phyloP scores from a whole-genome alignment of 164 flowering plant genomes.

The Aristolochia fimbriata region DNA sequence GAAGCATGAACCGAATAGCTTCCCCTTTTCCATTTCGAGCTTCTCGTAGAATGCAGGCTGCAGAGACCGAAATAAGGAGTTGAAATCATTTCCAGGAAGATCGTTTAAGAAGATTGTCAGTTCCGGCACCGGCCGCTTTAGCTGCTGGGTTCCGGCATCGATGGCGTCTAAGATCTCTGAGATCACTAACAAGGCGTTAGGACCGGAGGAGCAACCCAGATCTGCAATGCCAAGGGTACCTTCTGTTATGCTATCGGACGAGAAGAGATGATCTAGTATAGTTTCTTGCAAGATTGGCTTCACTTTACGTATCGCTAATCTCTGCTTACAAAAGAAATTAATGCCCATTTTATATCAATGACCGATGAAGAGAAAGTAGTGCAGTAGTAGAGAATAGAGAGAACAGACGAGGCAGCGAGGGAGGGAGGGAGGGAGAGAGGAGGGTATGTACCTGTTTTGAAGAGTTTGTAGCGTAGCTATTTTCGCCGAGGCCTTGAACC shows the following conservation, averaged over 20 bases:
- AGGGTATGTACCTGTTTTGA: background rate
- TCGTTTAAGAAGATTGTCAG: slow-evolving; percentile 42
- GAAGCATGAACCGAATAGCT: slow-evolving; percentile 22
- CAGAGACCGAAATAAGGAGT: slow-evolving; percentile 35
- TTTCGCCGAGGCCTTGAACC: background rate
- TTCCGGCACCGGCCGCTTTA: slow-evolving; percentile 20
- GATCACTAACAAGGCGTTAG: slow-evolving; percentile 40
- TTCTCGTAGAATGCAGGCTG: slow-evolving; percentile 20
- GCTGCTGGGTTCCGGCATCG: slow-evolving; percentile 3
- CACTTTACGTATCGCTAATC: background rate
- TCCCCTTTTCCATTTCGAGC: slow-evolving; percentile 14
- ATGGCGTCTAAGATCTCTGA: slow-evolving; percentile 26
- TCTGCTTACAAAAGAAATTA: background rate
- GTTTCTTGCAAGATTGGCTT: background rate
- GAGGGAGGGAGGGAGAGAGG: no score
- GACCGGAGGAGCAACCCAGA: slow-evolving; percentile 30
- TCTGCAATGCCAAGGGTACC: background rate
- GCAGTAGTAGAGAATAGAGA: no score
- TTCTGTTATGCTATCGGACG: background rate
- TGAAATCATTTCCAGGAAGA: slow-evolving; percentile 65
- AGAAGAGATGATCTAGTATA: background rate
- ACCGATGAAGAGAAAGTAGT: background rate
- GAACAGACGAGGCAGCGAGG: no score
- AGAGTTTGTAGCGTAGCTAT: background rate
- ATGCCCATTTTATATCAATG: no score